Conservation (phyloP, 169 alveolate genomes). For the Cryptosporidium sp. region DNA sequence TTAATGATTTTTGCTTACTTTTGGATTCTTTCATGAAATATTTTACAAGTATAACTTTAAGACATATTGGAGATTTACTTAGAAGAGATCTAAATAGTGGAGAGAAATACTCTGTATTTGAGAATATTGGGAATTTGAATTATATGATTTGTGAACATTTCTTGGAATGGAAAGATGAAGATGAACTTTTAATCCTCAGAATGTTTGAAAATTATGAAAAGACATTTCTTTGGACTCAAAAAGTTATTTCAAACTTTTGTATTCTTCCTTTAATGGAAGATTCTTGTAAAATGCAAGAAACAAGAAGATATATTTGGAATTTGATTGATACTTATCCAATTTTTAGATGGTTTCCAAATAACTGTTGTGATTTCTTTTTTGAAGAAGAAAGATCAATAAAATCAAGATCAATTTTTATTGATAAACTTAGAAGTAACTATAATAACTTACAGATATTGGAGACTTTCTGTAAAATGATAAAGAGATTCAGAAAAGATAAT, state of each 20-base stretch:
- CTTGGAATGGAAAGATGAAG: slow-evolving; percentile 70
- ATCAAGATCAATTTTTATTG: slow-evolving; percentile 33
- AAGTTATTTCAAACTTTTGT: slow-evolving; percentile 27
- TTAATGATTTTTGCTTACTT: slow-evolving; percentile 3
- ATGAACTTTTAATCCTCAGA: slow-evolving; percentile 20
- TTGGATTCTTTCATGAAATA: slow-evolving; percentile 1
- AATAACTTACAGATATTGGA: slow-evolving; percentile 36
- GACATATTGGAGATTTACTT: slow-evolving; percentile 14
- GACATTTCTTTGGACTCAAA: slow-evolving; percentile 9
- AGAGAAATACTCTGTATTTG: slow-evolving; percentile 3
- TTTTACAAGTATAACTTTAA: neutral
- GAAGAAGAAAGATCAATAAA: neutral
- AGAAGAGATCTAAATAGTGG: slow-evolving; percentile 21
- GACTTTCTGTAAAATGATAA: neutral
- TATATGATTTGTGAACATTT: slow-evolving; percentile 64
- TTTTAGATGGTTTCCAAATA: slow-evolving; percentile 69
- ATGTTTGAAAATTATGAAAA: slow-evolving; percentile 4
- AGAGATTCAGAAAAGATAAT: neutral
- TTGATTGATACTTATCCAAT: slow-evolving; percentile 65
- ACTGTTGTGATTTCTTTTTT: neutral
- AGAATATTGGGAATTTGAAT: slow-evolving; percentile 23
- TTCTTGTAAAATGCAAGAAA: neutral
- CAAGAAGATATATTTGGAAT: slow-evolving; percentile 42
- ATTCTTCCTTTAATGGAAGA: neutral
- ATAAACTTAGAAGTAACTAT: slow-evolving; percentile 28